These are phyloP conservation scores for Anaeromyces robustus DNA, from an alignment of 192 early-diverging fungal genomes.

Conservation along the genomic window DNA sequence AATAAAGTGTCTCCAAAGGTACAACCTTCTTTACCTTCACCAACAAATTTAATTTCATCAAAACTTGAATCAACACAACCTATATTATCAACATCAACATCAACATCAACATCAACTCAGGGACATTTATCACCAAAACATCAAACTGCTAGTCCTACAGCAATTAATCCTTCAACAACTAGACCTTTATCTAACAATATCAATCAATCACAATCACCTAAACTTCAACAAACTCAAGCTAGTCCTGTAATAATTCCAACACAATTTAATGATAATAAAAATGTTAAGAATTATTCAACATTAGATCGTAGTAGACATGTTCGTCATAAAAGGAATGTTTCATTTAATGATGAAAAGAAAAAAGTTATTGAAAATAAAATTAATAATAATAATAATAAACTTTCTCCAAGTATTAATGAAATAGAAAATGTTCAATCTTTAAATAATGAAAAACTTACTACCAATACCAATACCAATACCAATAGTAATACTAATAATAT, in stretches of 20 bases:
- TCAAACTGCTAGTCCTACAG: not conserved
- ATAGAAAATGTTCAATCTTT: not conserved
- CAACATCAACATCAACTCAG: no score
- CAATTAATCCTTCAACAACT: no score
- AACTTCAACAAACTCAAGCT: no score
- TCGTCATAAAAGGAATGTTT: not conserved
- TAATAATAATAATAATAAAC: not conserved
- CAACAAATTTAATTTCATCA: no score
- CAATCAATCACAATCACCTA: no score
- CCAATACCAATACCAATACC: no score
- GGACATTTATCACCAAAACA: not conserved
- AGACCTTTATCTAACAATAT: no score
- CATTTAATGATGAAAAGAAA: not conserved
- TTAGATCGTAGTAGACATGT: not conserved
- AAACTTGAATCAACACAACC: no score
- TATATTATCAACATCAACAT: no score
- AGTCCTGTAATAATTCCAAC: no score
- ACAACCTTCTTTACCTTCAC: not conserved
- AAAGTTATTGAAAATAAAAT: not conserved
- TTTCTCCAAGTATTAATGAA: not conserved
- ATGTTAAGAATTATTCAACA: not conserved
- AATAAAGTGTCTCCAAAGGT: not conserved
- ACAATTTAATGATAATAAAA: no score
- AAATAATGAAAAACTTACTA: no score
- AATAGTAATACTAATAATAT: not conserved